Percentiles rank a stretch among this genome's conserved stretches.
Evolutionary conservation across 75 land plant genomes (phyloP).

Genomic region (Adiantum capillusveneris): DNA sequence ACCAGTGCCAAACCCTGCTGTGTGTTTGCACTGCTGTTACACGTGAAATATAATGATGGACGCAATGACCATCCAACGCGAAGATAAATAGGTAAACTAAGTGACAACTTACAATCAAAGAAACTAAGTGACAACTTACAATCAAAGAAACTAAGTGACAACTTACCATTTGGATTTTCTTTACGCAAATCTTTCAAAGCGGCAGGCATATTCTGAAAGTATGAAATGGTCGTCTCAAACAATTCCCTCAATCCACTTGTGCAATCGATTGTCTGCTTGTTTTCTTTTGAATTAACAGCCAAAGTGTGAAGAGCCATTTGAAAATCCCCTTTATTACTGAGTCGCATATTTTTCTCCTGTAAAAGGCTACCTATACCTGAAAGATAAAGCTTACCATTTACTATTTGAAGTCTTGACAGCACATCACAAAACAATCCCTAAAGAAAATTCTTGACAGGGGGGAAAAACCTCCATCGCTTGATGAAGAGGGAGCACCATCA

Average conservation of each 20-base stretch:
- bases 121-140: neutral
- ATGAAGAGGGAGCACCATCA: neutral
- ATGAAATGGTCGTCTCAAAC: conserved; percentile 46
- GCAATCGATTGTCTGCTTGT: too few species aligned
- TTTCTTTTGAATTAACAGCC: too few species aligned
- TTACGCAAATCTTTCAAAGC: conserved; percentile 58
- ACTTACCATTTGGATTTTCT: conserved; percentile 78
- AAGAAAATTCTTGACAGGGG: neutral
- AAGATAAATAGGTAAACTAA: neutral
- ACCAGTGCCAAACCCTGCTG: too few species aligned
- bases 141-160: neutral
- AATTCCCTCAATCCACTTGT: conserved; percentile 19
- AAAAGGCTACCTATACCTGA: neutral
- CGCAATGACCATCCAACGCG: too few species aligned
- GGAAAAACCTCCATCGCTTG: neutral
- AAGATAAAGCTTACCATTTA: too few species aligned
- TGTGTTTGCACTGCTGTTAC: too few species aligned
- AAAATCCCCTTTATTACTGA: neutral
- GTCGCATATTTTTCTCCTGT: neutral
- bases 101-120: neutral
- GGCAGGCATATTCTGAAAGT: conserved; percentile 49
- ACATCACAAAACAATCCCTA: too few species aligned
- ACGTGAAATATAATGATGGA: too few species aligned
- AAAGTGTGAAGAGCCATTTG: too few species aligned
- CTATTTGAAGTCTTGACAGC: too few species aligned